phyloP scores from a whole-genome alignment of 345 rosid species.

The Microthlaspi erraticum region DNA sequence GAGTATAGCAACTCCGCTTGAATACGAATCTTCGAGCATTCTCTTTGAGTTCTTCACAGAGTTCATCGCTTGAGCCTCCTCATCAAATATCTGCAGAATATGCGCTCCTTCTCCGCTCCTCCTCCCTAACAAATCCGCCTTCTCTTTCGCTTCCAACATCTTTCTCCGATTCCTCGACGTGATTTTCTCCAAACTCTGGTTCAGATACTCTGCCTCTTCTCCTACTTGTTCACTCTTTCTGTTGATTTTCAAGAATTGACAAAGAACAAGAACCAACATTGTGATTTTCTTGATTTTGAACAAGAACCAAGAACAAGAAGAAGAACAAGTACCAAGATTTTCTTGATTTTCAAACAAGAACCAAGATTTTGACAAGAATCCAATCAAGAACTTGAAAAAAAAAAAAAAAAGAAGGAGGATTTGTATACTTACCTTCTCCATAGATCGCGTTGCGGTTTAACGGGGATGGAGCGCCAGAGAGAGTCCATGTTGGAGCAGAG shows the following conservation, averaged over 20 bases:
- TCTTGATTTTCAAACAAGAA: too few relatives aligned
- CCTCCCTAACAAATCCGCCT: slow-evolving; percentile 83
- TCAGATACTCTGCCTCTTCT: slow-evolving; percentile 82
- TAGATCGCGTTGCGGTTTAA: slow-evolving; percentile 88
- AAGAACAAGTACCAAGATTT: too few relatives aligned
- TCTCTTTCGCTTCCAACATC: slow-evolving; percentile 77
- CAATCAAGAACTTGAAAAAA: background rate
- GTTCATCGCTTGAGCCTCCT: slow-evolving; percentile 86
- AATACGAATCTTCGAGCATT: slow-evolving; percentile 78
- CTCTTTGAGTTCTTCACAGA: slow-evolving; percentile 79
- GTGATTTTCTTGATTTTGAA: too few relatives aligned
- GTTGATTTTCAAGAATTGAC: too few relatives aligned
- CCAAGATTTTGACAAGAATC: background rate
- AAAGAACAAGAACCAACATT: too few relatives aligned
- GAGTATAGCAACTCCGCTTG: slow-evolving; percentile 84
- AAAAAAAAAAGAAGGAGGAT: too few relatives aligned
- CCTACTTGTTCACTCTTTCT: slow-evolving; percentile 81
- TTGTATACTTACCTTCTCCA: slow-evolving; percentile 66
- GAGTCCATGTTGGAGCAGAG: slow-evolving; percentile 79
- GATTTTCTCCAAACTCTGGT: slow-evolving; percentile 70
- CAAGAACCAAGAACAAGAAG: background rate
- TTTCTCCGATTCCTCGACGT: slow-evolving; percentile 65
- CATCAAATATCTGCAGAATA: slow-evolving; percentile 78
- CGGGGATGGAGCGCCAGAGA: slow-evolving; percentile 76
- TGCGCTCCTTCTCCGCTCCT: slow-evolving; percentile 77